phyloP scores from a whole-genome alignment of 257 asterid genomes.

The Solanum clarkiae region DNA sequence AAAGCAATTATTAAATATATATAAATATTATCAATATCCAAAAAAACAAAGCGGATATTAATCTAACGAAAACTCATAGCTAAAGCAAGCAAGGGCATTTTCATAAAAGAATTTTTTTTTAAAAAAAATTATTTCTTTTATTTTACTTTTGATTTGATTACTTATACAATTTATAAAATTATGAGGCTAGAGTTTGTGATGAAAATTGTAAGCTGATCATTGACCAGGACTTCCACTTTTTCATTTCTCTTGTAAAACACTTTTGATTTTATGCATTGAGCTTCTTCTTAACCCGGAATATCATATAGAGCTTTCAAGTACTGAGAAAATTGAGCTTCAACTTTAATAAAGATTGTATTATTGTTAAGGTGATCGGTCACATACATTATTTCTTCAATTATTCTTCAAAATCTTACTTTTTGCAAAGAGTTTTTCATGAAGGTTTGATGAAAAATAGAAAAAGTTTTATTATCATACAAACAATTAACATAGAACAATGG shows the following conservation, averaged over 20 bases:
- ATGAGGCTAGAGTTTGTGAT: neutral
- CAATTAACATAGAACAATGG: neutral
- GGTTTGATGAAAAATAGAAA: neutral
- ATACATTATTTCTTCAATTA: neutral
- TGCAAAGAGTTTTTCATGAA: neutral
- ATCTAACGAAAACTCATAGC: too few relatives aligned
- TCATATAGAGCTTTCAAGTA: neutral
- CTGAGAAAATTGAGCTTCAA: neutral
- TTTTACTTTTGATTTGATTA: too few relatives aligned
- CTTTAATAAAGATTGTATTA: neutral
- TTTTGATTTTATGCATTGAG: neutral
- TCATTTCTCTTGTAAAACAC: neutral
- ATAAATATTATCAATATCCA: too few relatives aligned
- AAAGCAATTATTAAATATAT: too few relatives aligned
- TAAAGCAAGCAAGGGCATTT: too few relatives aligned
- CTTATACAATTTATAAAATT: too few relatives aligned
- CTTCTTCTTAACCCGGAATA: neutral
- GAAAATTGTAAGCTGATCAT: neutral
- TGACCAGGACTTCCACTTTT: neutral
- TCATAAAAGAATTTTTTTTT: too few relatives aligned
- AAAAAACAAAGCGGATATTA: too few relatives aligned
- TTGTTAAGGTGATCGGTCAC: neutral
- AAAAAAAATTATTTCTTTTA: too few relatives aligned
- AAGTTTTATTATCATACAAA: neutral
- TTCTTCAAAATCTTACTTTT: neutral